A percentile compares a stretch with the other conserved stretches of the same genome.
Evolutionary conservation across 2,329 filamentous ascomycete species (phyloP).

Genomic region (Diaporthe sp.): DNA sequence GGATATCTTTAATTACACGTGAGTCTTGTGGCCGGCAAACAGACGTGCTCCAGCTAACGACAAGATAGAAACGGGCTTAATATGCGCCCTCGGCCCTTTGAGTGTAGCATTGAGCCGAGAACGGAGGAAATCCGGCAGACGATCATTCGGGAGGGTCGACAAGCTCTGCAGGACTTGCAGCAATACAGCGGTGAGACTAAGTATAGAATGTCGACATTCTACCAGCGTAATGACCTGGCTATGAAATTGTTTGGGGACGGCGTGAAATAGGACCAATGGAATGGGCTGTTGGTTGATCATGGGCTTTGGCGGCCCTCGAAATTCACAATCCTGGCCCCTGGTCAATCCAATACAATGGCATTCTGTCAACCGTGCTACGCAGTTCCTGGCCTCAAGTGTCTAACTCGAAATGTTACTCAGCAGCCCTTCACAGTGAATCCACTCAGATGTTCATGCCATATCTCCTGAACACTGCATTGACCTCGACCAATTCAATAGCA

Average conservation of each 20-base stretch:
- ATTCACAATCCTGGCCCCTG: not conserved
- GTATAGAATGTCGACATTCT: slow-evolving; percentile 69
- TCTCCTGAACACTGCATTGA: too few relatives aligned
- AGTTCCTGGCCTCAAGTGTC: not conserved
- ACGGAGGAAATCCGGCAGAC: slow-evolving; percentile 61
- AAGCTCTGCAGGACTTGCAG: slow-evolving; percentile 65
- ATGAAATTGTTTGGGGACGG: slow-evolving; percentile 49
- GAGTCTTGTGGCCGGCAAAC: slow-evolving; percentile 46
- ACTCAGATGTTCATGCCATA: too few relatives aligned
- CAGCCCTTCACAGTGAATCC: too few relatives aligned
- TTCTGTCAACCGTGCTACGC: not conserved
- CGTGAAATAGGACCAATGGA: not conserved
- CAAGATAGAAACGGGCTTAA: slow-evolving; percentile 66
- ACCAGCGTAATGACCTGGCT: slow-evolving; percentile 52
- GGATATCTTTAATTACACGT: slow-evolving; percentile 70
- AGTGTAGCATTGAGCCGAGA: slow-evolving; percentile 66
- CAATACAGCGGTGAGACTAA: slow-evolving; percentile 69
- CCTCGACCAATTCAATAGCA: too few relatives aligned
- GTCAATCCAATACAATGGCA: not conserved
- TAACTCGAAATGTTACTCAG: too few relatives aligned
- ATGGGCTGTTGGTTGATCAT: not conserved
- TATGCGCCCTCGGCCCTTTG: slow-evolving; percentile 69
- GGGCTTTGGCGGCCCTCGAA: not conserved
- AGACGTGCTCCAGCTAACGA: not conserved
- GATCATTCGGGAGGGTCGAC: slow-evolving; percentile 65